These are phyloP conservation scores for Colletotrichum musae DNA, from an alignment of 2,329 filamentous ascomycete genomes.

Conservation along the genomic window DNA sequence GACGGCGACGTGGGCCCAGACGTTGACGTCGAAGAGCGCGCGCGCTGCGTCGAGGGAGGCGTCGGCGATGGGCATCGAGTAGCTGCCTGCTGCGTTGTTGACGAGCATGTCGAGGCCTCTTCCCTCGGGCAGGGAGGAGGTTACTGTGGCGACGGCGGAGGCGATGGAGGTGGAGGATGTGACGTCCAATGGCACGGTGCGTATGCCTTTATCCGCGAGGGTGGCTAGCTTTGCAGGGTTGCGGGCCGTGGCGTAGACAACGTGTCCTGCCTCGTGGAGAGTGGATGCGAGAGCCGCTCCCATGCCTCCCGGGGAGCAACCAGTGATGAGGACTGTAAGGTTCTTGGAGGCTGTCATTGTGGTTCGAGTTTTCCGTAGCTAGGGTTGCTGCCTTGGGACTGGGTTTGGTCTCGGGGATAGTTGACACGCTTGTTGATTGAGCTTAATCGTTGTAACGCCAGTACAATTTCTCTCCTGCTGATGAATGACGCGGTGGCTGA, in stretches of 20 bases:
- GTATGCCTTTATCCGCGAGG: conserved; percentile 44
- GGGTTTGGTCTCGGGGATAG: no score
- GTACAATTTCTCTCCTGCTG: no score
- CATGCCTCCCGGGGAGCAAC: conserved; percentile 48
- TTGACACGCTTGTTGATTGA: no score
- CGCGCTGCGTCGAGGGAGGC: conserved; percentile 45
- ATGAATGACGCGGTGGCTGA: no score
- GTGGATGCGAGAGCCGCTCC: conserved; percentile 45
- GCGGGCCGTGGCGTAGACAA: conserved; percentile 52
- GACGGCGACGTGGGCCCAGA: conserved; percentile 48
- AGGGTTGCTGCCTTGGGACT: no score
- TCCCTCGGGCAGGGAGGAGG: neutral
- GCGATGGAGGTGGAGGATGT: conserved; percentile 46
- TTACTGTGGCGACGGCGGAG: conserved; percentile 37
- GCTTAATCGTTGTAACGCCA: no score
- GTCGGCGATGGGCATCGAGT: conserved; percentile 49
- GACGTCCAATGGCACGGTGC: conserved; percentile 50
- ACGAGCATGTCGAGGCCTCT: conserved; percentile 48
- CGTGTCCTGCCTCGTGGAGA: conserved; percentile 46
- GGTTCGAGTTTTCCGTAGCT: no score
- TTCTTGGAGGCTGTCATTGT: neutral
- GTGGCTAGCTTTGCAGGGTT: conserved; percentile 46
- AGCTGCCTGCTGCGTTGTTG: conserved; percentile 50
- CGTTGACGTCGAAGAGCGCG: conserved; percentile 48
- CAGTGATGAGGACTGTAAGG: conserved; percentile 45